These are phyloP conservation scores for Penicillium sp. DNA, from an alignment of 2,329 filamentous ascomycete genomes.

Conservation along the genomic window DNA sequence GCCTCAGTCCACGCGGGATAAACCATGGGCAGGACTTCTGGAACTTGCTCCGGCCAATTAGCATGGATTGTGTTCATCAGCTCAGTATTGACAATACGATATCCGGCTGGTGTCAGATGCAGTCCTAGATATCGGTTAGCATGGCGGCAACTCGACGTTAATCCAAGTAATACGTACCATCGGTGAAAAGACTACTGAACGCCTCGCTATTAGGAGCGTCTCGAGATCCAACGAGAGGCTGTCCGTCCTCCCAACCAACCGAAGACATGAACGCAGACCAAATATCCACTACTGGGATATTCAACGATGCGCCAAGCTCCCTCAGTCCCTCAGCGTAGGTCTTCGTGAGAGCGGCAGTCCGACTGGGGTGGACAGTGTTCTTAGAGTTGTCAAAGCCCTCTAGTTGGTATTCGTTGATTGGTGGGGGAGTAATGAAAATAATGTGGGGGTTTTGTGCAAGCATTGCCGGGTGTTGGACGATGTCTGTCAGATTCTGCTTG, in stretches of 20 bases:
- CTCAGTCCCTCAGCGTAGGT: constrained; percentile 66
- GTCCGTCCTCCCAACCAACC: constrained; percentile 53
- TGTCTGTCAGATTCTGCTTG: constrained; percentile 67
- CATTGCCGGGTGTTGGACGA: constrained; percentile 71
- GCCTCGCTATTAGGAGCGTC: constrained; percentile 58
- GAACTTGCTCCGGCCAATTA: constrained; percentile 56
- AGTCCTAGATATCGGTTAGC: constrained; percentile 44
- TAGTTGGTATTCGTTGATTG: constrained; percentile 72
- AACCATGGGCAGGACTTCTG: constrained; percentile 52
- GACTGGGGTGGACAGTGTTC: constrained; percentile 52
- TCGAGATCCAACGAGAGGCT: constrained; percentile 57
- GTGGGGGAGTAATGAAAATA: constrained; percentile 74
- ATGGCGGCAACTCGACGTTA: background rate
- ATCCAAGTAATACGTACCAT: constrained; percentile 45
- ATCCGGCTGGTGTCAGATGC: constrained; percentile 59
- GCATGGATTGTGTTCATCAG: constrained; percentile 52
- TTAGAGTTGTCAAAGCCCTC: constrained; percentile 49
- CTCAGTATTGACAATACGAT: constrained; percentile 56
- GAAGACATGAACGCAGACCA: constrained; percentile 74
- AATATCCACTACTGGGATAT: constrained; percentile 70
- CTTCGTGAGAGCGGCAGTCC: constrained; percentile 62
- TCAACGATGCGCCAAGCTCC: constrained; percentile 57
- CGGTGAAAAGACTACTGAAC: constrained; percentile 53
- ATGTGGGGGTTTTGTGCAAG: constrained; percentile 71
- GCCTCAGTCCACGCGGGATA: constrained; percentile 55